These are phyloP conservation scores for Neurospora terricola DNA, from an alignment of 495 filamentous ascomycete species.

Conservation along the genomic window DNA sequence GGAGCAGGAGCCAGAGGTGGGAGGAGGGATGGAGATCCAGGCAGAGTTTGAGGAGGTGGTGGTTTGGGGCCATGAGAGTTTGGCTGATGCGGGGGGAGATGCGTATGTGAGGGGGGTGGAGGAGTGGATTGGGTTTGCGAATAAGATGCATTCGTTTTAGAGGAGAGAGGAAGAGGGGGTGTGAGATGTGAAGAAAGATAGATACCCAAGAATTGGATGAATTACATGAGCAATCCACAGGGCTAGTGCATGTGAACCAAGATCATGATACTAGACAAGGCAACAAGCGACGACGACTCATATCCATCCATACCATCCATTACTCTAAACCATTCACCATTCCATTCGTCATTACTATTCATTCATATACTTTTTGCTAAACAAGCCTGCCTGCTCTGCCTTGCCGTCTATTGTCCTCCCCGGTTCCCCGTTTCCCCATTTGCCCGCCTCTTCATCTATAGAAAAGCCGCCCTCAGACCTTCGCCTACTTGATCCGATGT, in stretches of 20 bases:
- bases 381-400: background rate
- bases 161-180: background rate
- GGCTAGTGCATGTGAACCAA: background rate
- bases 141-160: conserved; percentile 29
- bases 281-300: background rate
- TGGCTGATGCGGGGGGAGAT: conserved; percentile 40
- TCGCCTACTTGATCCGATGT: no score
- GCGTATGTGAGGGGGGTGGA: conserved; percentile 53
- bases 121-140: conserved; percentile 78
- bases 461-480: background rate
- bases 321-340: background rate
- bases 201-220: background rate
- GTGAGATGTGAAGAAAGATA: no score
- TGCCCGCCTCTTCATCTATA: background rate
- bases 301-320: background rate
- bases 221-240: background rate
- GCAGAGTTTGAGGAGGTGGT: conserved; percentile 68
- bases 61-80: conserved; percentile 70
- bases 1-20: conserved; percentile 43
- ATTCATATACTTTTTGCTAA: background rate
- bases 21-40: conserved; percentile 49
- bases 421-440: background rate
- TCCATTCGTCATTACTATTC: background rate
- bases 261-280: background rate
- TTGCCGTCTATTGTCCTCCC: background rate